Conservation (phyloP, 2,329 filamentous ascomycete genomes). For the Fusarium floridanum region DNA sequence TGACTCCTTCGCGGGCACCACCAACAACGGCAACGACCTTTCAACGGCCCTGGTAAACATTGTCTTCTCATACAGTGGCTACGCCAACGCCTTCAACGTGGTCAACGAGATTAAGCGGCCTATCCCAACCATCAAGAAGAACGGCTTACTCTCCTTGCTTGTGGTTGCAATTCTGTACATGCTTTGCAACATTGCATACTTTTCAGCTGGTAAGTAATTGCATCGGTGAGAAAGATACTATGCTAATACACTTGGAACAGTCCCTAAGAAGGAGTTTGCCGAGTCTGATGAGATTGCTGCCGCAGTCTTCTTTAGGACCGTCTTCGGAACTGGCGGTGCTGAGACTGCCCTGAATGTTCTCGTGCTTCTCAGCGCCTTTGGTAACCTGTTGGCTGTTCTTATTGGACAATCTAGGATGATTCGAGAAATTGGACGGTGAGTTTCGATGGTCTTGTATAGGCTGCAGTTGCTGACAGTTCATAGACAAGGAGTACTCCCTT, state of each 20-base stretch:
- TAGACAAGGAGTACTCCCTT: conserved; percentile 72
- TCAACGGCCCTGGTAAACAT: conserved; percentile 68
- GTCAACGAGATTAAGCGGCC: conserved; percentile 74
- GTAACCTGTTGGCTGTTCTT: conserved; percentile 68
- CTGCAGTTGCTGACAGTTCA: background rate
- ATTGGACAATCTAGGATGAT: conserved; percentile 69
- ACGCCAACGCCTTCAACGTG: conserved; percentile 71
- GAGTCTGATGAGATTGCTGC: conserved; percentile 67
- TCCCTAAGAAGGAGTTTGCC: conserved; percentile 66
- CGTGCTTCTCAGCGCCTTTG: conserved; percentile 69
- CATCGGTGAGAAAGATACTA: fast-evolving
- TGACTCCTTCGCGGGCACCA: conserved; percentile 53
- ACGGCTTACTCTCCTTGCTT: conserved; percentile 63
- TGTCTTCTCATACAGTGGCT: conserved; percentile 70
- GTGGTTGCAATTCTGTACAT: conserved; percentile 68
- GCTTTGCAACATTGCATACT: conserved; percentile 72
- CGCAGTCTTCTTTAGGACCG: conserved; percentile 68
- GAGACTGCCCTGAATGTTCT: conserved; percentile 68
- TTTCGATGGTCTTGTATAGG: too few relatives aligned
- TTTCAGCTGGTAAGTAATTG: conserved; percentile 59
- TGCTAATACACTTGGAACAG: conserved; percentile 39
- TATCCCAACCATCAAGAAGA: conserved; percentile 65
- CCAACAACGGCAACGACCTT: conserved; percentile 53
- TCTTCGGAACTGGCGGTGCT: conserved; percentile 65
- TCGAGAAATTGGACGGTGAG: conserved; percentile 68